Conservation (phyloP, 2,329 filamentous ascomycete species). For the Botrytis paeoniae region DNA sequence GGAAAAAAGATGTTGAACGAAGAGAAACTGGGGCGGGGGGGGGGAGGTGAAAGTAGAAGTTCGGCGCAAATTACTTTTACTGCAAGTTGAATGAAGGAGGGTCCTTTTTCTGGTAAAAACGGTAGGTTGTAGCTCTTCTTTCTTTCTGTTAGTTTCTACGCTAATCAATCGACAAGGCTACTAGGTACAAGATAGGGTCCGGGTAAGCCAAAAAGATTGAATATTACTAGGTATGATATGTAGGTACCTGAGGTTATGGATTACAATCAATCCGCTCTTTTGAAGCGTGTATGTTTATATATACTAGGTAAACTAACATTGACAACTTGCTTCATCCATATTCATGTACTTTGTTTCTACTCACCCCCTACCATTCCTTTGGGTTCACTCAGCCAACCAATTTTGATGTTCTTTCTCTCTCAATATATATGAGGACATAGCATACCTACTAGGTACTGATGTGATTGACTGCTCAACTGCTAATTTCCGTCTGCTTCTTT, state of each 20-base stretch:
- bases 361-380: neutral
- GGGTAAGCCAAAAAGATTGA: neutral
- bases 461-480: neutral
- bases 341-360: neutral
- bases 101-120: slow-evolving; percentile 10
- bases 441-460: neutral
- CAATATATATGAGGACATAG: neutral
- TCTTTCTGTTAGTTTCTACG: slow-evolving; percentile 15
- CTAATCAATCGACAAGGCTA: slow-evolving; percentile 10
- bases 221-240: neutral
- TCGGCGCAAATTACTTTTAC: slow-evolving; percentile 13
- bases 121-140: neutral
- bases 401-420: neutral
- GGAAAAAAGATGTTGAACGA: slow-evolving; percentile 11
- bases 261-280: neutral
- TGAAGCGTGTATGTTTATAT: no score
- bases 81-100: slow-evolving; percentile 2
- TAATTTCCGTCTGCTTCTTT: neutral
- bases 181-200: neutral
- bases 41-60: slow-evolving; percentile 13
- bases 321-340: neutral
- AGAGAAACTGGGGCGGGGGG: slow-evolving; percentile 13
- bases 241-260: neutral
- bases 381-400: neutral
- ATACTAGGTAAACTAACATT: no score